phyloP scores from a whole-genome alignment of 768 basidiomycete species.

The Coprinopsis strossmayeri region DNA sequence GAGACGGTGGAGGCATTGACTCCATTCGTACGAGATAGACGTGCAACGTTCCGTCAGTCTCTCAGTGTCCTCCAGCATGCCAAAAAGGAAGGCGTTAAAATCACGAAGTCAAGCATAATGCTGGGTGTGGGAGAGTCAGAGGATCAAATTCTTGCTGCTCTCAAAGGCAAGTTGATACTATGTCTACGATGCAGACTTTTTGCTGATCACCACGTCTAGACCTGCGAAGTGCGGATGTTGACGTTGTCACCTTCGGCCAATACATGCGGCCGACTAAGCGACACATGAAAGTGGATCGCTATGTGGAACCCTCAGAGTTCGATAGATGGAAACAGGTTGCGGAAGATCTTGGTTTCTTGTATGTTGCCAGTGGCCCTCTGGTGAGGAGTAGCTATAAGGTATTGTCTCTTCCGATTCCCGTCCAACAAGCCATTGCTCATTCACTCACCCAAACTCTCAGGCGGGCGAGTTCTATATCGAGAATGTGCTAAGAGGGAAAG shows the following conservation, averaged over 20 bases:
- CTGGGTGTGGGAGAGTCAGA: constrained; percentile 90
- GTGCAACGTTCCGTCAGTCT: constrained; percentile 86
- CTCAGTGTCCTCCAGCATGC: constrained; percentile 76
- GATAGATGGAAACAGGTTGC: constrained; percentile 86
- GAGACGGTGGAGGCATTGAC: constrained; percentile 95
- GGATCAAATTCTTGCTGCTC: constrained; percentile 74
- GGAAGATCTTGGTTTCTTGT: constrained; percentile 92
- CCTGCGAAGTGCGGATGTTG: constrained; percentile 80
- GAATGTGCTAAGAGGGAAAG: constrained; percentile 72
- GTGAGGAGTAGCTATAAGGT: constrained; percentile 98
- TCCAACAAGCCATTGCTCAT: constrained; percentile 1
- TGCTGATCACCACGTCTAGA: constrained; percentile 40
- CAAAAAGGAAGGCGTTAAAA: constrained; percentile 73
- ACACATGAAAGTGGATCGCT: constrained; percentile 98
- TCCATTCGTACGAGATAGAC: constrained; percentile 90
- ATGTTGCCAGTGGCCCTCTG: constrained; percentile 94
- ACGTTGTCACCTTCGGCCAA: constrained; percentile 98
- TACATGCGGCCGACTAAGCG: constrained; percentile 99
- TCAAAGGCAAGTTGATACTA: constrained; percentile 56
- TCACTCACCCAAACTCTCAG: constrained; percentile 31
- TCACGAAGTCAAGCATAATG: constrained; percentile 99
- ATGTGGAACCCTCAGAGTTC: constrained; percentile 92
- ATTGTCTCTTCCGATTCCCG: not conserved
- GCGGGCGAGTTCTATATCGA: constrained; percentile 97
- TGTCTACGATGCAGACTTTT: not conserved